Conservation (phyloP, 306 rosid genomes). For the Hippophae gyantsensis region DNA sequence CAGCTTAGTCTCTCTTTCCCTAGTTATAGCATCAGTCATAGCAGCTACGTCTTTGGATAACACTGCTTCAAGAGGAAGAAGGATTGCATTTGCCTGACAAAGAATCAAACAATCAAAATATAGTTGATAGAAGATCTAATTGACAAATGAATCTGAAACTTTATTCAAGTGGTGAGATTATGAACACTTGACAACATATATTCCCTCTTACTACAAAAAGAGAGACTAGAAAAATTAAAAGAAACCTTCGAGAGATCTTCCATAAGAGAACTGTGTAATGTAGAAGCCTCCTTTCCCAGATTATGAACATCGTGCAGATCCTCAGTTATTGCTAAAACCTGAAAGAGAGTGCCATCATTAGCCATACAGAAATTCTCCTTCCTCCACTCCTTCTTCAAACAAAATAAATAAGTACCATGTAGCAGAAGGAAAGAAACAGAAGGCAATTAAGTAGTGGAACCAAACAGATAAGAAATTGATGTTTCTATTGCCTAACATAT, state of each 20-base stretch:
- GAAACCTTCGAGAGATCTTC: constrained; percentile 78
- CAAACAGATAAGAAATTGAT: too few relatives aligned
- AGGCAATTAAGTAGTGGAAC: too few relatives aligned
- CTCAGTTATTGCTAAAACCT: constrained; percentile 92
- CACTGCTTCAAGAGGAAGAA: constrained; percentile 83
- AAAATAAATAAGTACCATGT: too few relatives aligned
- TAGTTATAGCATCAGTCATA: constrained; percentile 66
- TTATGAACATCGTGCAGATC: constrained; percentile 83
- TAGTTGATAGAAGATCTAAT: constrained; percentile 13
- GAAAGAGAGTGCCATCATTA: constrained; percentile 13
- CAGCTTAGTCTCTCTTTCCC: constrained; percentile 67
- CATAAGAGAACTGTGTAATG: constrained; percentile 64
- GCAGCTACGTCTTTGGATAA: constrained; percentile 89
- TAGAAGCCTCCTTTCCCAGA: constrained; percentile 89
- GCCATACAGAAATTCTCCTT: neutral
- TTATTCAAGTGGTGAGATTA: neutral
- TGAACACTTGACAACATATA: neutral
- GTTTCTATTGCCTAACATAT: too few relatives aligned
- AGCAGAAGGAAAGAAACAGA: too few relatives aligned
- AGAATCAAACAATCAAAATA: constrained; percentile 26
- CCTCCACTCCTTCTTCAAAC: neutral
- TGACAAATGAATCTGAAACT: constrained; percentile 4
- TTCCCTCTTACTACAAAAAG: neutral
- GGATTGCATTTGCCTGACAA: constrained; percentile 67
- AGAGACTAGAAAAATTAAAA: constrained; percentile 6